Base-by-base conservation (phyloP, 2,329 filamentous ascomycete genomes). In the Trichoderma atrobrunneum region DNA sequence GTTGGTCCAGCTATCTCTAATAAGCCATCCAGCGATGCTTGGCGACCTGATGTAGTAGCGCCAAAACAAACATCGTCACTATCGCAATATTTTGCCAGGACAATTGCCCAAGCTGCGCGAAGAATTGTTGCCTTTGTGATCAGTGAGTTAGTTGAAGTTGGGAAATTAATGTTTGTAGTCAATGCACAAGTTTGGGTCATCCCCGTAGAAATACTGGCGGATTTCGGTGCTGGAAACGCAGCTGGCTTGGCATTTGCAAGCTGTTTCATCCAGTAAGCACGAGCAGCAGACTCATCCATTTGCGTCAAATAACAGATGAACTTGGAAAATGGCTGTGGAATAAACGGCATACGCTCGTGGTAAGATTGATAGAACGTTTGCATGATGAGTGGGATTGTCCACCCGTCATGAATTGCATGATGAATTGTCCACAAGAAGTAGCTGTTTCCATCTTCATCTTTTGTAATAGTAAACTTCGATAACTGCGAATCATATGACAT, bases 1-100 rank as follows among this genome's bases (percentile, higher is more conserved):
- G 72, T 70, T 26, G 74, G 74, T 12, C 74, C 75, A 8, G 67
- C 57, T 16, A 63, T 51, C 5, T 51, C 39, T 1, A 60, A 6
- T 36, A 70, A 36, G 2, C 67, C 59, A 48, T 60, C 21, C 1
- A 70, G 18, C 14, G 67, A 62, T 34, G 67, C 65, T 48, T 70
- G 56, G 12, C 67, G 56, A 28, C 67, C 67, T 26, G 67, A 70
- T 51, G 28, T 51, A 2, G 66, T 72, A 7, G 60, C 16, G 6
- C 71, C 71, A 51, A 72, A 72, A 12, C 65, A 70, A 7, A 72
- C 61, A 14, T 71, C 69, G 7, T 71, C 61, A 36, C 36, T 36
- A 18, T 57, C 62, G 18, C 60, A 54, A 24, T 71, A 71, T 24
- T 24, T 64, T 1, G 69, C 30, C 8, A 71, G 11, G n/a, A 71